phyloP scores from a whole-genome alignment of 23 red algal genomes.

The Agarophyton chilense region DNA sequence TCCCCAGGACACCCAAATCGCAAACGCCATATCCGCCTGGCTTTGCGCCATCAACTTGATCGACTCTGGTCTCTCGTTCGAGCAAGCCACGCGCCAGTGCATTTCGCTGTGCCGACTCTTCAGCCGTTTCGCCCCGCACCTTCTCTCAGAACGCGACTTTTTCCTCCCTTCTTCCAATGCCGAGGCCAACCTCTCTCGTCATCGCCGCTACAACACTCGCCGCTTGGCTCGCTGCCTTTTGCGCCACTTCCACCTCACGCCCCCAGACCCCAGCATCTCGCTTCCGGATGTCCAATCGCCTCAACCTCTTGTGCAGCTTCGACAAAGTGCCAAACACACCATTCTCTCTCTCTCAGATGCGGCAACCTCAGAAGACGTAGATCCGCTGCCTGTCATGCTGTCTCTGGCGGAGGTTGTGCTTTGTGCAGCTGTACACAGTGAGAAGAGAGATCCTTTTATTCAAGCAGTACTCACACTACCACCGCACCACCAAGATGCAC shows the following conservation, averaged over 20 bases:
- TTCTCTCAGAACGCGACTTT: conserved; percentile 35
- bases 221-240: conserved; percentile 37
- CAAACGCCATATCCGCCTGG: conserved; percentile 48
- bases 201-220: conserved; percentile 65
- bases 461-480: conserved; percentile 44
- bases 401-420: conserved; percentile 48
- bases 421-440: conserved; percentile 51
- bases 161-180: conserved; percentile 1
- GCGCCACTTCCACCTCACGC: conserved; percentile 13
- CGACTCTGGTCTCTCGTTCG: conserved; percentile 15
- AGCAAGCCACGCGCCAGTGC: conserved; percentile 24
- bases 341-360: conserved; percentile 30
- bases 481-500: conserved; percentile 23
- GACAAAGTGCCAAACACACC: not conserved
- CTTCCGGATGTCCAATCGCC: conserved; percentile 7
- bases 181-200: conserved; percentile 36
- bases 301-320: conserved; percentile 34
- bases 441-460: conserved; percentile 49
- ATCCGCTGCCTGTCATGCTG: conserved; percentile 9
- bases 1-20: conserved; percentile 24
- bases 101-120: conserved; percentile 36
- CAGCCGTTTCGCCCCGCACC: conserved; percentile 33
- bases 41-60: conserved; percentile 41
- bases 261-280: not conserved
- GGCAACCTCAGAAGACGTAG: conserved; percentile 16